These are phyloP conservation scores for Nakataea oryzae DNA, from an alignment of 2,329 filamentous ascomycete genomes.

Conservation along the genomic window DNA sequence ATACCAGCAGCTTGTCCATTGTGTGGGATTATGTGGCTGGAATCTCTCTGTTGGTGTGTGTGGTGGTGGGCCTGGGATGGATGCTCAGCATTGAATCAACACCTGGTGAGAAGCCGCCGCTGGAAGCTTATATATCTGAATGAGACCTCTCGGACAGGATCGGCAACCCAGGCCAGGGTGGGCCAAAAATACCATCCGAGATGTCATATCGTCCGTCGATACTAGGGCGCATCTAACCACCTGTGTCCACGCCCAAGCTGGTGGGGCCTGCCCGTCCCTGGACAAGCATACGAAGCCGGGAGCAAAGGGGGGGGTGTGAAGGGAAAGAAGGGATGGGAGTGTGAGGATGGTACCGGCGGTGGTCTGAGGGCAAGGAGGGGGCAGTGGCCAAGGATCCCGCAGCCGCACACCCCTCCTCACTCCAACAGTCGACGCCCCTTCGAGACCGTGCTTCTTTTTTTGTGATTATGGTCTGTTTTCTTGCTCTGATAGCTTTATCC, in stretches of 20 bases:
- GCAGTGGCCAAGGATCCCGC: neutral
- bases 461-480: no score
- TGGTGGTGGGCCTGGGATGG: neutral
- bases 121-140: slow-evolving; percentile 4
- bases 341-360: neutral
- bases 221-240: slow-evolving; percentile 2
- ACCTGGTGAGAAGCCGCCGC: neutral
- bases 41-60: neutral
- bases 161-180: neutral
- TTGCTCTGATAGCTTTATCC: neutral
- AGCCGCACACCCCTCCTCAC: slow-evolving; percentile 1
- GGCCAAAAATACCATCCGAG: slow-evolving; percentile 13
- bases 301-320: neutral
- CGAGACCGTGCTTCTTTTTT: neutral
- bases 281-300: neutral
- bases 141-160: slow-evolving; percentile 1
- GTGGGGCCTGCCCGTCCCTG: slow-evolving; percentile 5
- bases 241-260: slow-evolving; percentile 5
- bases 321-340: slow-evolving; percentile 1
- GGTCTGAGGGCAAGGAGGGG: neutral
- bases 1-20: slow-evolving; percentile 37
- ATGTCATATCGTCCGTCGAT: slow-evolving; percentile 8
- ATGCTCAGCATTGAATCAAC: neutral
- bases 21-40: slow-evolving; percentile 9
- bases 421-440: neutral